Percentiles rank a stretch among this genome's conserved stretches.
Conservation (phyloP, 768 basidiomycete species). For the Leccinum olivaceopallidum region DNA sequence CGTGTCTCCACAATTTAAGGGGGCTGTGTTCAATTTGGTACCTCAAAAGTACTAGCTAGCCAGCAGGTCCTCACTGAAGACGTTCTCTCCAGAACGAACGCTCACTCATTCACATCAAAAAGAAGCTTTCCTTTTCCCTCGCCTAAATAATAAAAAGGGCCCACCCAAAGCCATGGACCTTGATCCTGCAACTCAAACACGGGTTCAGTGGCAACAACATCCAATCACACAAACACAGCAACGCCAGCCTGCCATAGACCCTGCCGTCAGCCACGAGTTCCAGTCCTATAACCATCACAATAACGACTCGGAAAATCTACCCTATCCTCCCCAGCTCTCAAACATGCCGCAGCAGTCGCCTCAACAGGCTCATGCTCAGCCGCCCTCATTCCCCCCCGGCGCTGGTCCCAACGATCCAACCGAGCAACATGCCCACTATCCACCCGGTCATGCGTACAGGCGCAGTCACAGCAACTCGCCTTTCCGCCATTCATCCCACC, state of each 20-base stretch:
- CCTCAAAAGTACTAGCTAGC: conserved; percentile 18
- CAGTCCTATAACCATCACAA: conserved; percentile 33
- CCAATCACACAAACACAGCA: conserved; percentile 36
- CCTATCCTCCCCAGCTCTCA: conserved; percentile 30
- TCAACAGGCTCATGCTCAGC: conserved; percentile 35
- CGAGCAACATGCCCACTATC: conserved; percentile 36
- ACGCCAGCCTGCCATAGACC: conserved; percentile 34
- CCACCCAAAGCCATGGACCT: conserved; percentile 34
- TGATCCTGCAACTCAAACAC: conserved; percentile 35
- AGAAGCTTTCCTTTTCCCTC: conserved; percentile 36
- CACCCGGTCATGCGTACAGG: conserved; percentile 35
- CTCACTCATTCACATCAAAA: conserved; percentile 34
- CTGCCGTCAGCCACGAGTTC: conserved; percentile 37
- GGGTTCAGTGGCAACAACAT: conserved; percentile 35
- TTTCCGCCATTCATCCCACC: conserved; percentile 40
- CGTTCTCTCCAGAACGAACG: conserved; percentile 30
- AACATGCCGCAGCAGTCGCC: conserved; percentile 34
- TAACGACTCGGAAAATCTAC: conserved; percentile 23
- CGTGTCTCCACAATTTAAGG: not conserved
- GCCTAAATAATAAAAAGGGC: conserved; percentile 39
- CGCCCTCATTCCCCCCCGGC: conserved; percentile 36
- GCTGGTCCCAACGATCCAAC: conserved; percentile 36
- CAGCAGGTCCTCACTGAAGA: conserved; percentile 8
- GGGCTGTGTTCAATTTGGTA: conserved; percentile 20
- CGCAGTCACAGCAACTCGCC: conserved; percentile 34